phyloP scores from a whole-genome alignment of 2,329 filamentous ascomycete species.

The Diaporthe eres region DNA sequence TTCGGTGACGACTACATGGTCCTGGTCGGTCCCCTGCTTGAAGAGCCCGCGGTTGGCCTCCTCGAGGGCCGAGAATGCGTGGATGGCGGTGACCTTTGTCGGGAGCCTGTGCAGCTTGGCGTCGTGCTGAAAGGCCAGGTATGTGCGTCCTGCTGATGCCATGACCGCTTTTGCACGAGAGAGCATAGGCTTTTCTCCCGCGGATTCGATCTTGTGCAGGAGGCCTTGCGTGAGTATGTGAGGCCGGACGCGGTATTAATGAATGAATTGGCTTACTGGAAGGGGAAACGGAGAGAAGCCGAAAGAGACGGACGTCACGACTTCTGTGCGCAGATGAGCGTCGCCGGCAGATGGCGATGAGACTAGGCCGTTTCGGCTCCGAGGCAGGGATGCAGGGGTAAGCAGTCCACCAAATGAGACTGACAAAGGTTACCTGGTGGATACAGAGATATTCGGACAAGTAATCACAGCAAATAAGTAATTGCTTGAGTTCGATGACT shows the following conservation, averaged over 20 bases:
- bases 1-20: constrained; percentile 72
- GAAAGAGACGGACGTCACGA: neutral
- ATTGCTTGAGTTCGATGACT: neutral
- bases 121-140: constrained; percentile 61
- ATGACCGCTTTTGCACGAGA: constrained; percentile 27
- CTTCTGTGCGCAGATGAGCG: constrained; percentile 31
- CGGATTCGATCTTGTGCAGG: too few relatives aligned
- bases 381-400: neutral
- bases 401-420: neutral
- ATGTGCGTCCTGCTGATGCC: constrained; percentile 51
- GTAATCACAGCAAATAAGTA: too few relatives aligned
- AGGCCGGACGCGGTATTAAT: neutral
- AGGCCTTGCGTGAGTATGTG: neutral
- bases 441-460: too few relatives aligned
- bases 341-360: neutral
- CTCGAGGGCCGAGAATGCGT: constrained; percentile 64
- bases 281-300: neutral
- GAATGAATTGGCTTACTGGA: neutral
- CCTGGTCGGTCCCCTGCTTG: constrained; percentile 63
- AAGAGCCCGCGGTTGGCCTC: constrained; percentile 68
- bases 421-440: neutral
- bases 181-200: neutral
- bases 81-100: constrained; percentile 61
- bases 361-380: constrained; percentile 30
- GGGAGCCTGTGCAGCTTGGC: constrained; percentile 59